Evolutionary conservation across 768 basidiomycete genomes (phyloP).

Genomic region (Tubosaeta brunneosetosa): DNA sequence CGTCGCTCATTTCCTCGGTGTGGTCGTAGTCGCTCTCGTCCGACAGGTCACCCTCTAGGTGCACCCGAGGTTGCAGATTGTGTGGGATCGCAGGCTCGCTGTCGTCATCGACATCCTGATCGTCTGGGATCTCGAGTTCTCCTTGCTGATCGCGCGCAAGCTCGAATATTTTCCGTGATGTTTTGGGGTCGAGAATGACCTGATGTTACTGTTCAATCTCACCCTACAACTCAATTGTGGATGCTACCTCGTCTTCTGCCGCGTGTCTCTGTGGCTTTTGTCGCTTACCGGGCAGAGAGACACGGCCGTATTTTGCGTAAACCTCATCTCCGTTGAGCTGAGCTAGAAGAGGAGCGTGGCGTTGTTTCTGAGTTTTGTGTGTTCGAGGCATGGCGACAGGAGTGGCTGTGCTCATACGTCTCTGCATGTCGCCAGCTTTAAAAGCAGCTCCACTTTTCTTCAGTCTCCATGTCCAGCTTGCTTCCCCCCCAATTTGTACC

Average conservation of each 20-base stretch:
- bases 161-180: conserved; percentile 84
- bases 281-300: conserved; percentile 72
- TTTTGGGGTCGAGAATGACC: conserved; percentile 74
- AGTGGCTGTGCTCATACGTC: neutral
- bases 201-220: conserved; percentile 26
- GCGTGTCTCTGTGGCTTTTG: conserved; percentile 50
- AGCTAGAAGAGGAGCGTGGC: conserved; percentile 85
- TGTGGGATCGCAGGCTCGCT: conserved; percentile 25
- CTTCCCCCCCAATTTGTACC: conserved; percentile 19
- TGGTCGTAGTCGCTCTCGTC: conserved; percentile 48
- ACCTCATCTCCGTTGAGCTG: conserved; percentile 80
- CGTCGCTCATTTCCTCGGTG: conserved; percentile 16
- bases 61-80: conserved; percentile 23
- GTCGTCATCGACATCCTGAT: conserved; percentile 46
- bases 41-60: conserved; percentile 46
- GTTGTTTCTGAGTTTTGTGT: conserved; percentile 49
- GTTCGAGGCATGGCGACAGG: conserved; percentile 55
- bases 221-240: conserved; percentile 1
- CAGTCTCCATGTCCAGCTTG: conserved; percentile 19
- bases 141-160: conserved; percentile 92
- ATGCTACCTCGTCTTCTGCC: conserved; percentile 49
- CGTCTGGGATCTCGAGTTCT: conserved; percentile 66
- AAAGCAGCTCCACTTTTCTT: neutral
- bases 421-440: neutral
- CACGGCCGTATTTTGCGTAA: conserved; percentile 70